These are phyloP conservation scores for Mycena venus DNA, from an alignment of 768 basidiomycete species.

Conservation along the genomic window DNA sequence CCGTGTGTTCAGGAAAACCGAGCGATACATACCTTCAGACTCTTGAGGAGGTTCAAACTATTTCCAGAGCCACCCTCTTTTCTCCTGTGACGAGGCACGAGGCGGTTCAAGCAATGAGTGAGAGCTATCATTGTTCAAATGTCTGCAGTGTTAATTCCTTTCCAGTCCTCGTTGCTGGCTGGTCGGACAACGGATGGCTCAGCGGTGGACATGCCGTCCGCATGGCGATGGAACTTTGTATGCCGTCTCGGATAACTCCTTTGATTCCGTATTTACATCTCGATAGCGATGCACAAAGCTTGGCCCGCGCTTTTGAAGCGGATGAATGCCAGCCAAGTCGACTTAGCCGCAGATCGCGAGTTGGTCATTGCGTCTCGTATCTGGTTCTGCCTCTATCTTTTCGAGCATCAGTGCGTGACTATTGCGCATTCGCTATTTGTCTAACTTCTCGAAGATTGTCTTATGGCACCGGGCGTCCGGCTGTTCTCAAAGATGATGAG, in stretches of 20 bases:
- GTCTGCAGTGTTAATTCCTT: neutral
- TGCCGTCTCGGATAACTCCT: slow-evolving; percentile 40
- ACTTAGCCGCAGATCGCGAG: slow-evolving; percentile 75
- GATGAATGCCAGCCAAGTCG: slow-evolving; percentile 78
- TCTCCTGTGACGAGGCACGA: slow-evolving; percentile 87
- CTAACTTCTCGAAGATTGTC: slow-evolving; percentile 73
- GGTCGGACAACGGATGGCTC: slow-evolving; percentile 97
- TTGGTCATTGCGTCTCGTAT: slow-evolving; percentile 87
- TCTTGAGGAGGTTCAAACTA: slow-evolving; percentile 87
- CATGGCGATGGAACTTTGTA: slow-evolving; percentile 95
- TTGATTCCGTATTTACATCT: neutral
- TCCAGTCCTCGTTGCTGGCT: slow-evolving; percentile 89
- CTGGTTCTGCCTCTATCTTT: slow-evolving; percentile 95
- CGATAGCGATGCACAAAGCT: slow-evolving; percentile 87
- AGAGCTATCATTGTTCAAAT: slow-evolving; percentile 43
- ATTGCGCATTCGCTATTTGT: neutral
- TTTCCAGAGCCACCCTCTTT: slow-evolving; percentile 90
- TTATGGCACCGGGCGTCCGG: slow-evolving; percentile 94
- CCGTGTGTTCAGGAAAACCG: slow-evolving; percentile 64
- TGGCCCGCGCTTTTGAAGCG: slow-evolving; percentile 87
- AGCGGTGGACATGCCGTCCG: slow-evolving; percentile 96
- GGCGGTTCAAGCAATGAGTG: slow-evolving; percentile 95
- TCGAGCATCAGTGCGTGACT: slow-evolving; percentile 89
- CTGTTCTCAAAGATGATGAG: slow-evolving; percentile 93
- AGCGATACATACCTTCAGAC: slow-evolving; percentile 82